Conservation (phyloP, 371 early-diverging fungal species). For the Mortierella sp. region DNA sequence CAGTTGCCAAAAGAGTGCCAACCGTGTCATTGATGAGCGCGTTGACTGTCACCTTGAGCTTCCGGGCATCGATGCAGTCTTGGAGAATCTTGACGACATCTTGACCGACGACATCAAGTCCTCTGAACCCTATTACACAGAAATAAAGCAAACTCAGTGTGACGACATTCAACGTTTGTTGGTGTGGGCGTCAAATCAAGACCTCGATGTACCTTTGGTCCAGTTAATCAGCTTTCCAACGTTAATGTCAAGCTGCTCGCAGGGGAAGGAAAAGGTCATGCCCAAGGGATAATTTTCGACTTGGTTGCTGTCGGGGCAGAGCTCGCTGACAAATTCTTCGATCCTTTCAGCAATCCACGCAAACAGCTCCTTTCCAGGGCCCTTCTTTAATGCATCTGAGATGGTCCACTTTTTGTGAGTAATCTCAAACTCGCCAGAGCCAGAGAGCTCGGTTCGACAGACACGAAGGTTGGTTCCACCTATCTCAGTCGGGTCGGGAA, state of each 20-base stretch:
- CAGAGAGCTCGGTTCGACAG: conserved; percentile 65
- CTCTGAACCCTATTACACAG: conserved; percentile 86
- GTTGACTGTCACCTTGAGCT: conserved; percentile 63
- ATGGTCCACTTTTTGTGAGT: conserved; percentile 67
- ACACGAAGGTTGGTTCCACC: conserved; percentile 80
- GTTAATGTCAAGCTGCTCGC: conserved; percentile 81
- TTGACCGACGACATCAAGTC: conserved; percentile 81
- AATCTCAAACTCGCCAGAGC: conserved; percentile 56
- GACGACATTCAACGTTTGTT: background rate
- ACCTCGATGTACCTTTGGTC: conserved; percentile 83
- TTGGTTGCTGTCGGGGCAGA: conserved; percentile 24
- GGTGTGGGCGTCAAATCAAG: background rate
- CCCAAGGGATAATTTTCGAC: conserved; percentile 73
- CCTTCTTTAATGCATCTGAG: conserved; percentile 62
- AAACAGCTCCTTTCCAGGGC: conserved; percentile 63
- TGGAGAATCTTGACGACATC: conserved; percentile 91
- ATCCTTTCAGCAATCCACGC: conserved; percentile 94
- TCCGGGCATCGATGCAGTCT: conserved; percentile 81
- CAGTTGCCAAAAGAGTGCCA: conserved; percentile 74
- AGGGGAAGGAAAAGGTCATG: conserved; percentile 96
- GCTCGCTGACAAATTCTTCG: conserved; percentile 71
- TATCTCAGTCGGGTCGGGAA: conserved; percentile 63
- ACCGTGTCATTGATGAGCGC: conserved; percentile 83
- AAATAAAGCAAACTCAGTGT: conserved; percentile 73
- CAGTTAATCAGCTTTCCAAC: conserved; percentile 85